A percentile compares a stretch with the other conserved stretches of the same genome.
Evolutionary conservation across 805 yeast species (phyloP).

Genomic region (Candida ortonii): DNA sequence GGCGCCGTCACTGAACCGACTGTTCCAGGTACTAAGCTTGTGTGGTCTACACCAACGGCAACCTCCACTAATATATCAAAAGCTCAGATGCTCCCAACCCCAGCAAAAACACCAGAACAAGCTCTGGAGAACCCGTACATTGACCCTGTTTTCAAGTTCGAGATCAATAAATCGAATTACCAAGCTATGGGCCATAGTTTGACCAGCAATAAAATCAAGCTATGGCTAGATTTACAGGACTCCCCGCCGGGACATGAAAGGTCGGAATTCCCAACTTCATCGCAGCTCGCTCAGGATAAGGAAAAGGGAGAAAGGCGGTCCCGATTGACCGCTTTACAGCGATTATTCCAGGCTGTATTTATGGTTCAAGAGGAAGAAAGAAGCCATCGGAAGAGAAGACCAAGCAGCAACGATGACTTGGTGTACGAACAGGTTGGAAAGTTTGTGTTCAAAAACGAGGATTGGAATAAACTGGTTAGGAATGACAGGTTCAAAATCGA

Average conservation of each 20-base stretch:
- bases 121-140: conserved; percentile 24
- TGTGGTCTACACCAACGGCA: conserved; percentile 12
- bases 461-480: conserved; percentile 37
- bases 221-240: conserved; percentile 31
- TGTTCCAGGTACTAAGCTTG: conserved; percentile 14
- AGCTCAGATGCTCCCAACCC: conserved; percentile 19
- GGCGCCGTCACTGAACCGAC: conserved; percentile 10
- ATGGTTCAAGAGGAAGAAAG: conserved; percentile 22
- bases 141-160: conserved; percentile 28
- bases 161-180: conserved; percentile 23
- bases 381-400: conserved; percentile 1
- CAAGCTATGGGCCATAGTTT: conserved; percentile 15
- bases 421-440: conserved; percentile 34
- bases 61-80: background rate
- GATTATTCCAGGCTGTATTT: conserved; percentile 43
- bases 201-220: conserved; percentile 24
- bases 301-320: conserved; percentile 26
- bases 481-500: conserved; percentile 33
- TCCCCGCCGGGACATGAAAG: conserved; percentile 59
- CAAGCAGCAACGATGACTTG: conserved; percentile 2
- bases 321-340: conserved; percentile 38
- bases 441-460: conserved; percentile 44
- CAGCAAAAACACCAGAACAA: conserved; percentile 23
- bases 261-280: conserved; percentile 58
- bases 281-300: conserved; percentile 42